phyloP scores from a whole-genome alignment of 2,329 filamentous ascomycete species.

The Fusarium chaquense region DNA sequence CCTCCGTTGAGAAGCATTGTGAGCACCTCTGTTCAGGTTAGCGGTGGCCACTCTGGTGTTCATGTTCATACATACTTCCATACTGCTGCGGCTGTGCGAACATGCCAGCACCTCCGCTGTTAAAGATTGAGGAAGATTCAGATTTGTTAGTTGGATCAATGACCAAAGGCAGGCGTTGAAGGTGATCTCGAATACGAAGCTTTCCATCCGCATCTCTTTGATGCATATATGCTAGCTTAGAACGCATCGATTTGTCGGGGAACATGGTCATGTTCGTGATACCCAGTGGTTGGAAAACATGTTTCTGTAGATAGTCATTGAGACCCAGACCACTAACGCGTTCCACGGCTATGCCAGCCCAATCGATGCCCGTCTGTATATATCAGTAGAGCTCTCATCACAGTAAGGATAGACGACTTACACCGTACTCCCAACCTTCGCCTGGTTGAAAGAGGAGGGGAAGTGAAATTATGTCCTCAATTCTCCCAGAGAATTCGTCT shows the following conservation, averaged over 20 bases:
- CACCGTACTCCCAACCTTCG: slow-evolving; percentile 70
- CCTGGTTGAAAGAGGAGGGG: slow-evolving; percentile 74
- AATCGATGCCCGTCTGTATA: slow-evolving; percentile 62
- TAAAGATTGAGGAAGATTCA: slow-evolving; percentile 60
- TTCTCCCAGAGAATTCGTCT: slow-evolving; percentile 69
- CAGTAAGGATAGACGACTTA: slow-evolving; percentile 47
- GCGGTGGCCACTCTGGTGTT: not conserved
- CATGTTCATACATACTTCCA: slow-evolving; percentile 57
- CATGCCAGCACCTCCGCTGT: slow-evolving; percentile 72
- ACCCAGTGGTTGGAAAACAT: slow-evolving; percentile 62
- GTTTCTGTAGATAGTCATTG: slow-evolving; percentile 61
- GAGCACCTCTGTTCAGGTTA: slow-evolving; percentile 63
- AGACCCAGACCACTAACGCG: slow-evolving; percentile 58
- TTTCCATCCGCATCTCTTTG: slow-evolving; percentile 60
- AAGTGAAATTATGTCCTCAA: slow-evolving; percentile 60
- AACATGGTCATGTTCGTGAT: slow-evolving; percentile 67
- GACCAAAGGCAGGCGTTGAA: slow-evolving; percentile 59
- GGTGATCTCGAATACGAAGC: slow-evolving; percentile 61
- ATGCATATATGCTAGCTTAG: slow-evolving; percentile 69
- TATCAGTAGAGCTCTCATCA: no score
- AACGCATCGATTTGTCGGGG: slow-evolving; percentile 65
- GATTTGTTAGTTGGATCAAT: slow-evolving; percentile 53
- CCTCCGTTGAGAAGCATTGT: slow-evolving; percentile 74
- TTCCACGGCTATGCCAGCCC: slow-evolving; percentile 64
- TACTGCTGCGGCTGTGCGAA: slow-evolving; percentile 72